Base-by-base conservation (phyloP, 257 asterid species). In the Jacaranda mimosifolia region DNA sequence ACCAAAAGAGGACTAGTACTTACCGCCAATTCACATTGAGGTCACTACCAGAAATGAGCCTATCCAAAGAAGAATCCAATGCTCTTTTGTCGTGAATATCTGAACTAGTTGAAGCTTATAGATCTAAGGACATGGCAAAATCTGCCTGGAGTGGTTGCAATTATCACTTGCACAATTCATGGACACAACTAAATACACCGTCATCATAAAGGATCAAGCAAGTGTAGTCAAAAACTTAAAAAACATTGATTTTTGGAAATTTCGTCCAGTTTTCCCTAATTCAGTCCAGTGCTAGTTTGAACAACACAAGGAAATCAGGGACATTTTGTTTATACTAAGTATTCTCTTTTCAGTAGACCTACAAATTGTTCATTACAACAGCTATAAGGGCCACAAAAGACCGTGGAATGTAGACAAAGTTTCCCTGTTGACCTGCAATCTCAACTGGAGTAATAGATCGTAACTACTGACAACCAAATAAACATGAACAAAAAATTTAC, bases 401-500 rank as follows among this genome's bases (percentile, higher is more conserved):
- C 66, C 59, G 21, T 6, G n/a, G 14, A 57, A 19, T 55, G 68
- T 59, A 45, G 49, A 71, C 45, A 53, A n/a, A 19, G 62, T 58
- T 9, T 72, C 40, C 72, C 74, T 73, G 49, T 3, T 45, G 36
- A 42, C 53, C 73, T 74, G 72, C 66, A 70, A 73, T 57, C 79
- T 66, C 75, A 60, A 59, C 79, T 63, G 67, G 9, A 56, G 51
- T 59, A 64, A 36, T 76, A 71, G 59, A 78, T 69, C 79, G 72
- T 55, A 78, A 74, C 65, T 58, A 74, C 19, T 39, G 57, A 68
- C 60, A 55, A 39, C 73, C 73, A 51, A 73, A 73, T 43, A 62
- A 32, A 75, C 74, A 68, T 4, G 66, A 43, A 45, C 17, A 42
- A 85, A 71, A 85, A 72, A 84, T 74, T 77, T 77, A 74, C 78